phyloP scores from a whole-genome alignment of 2,329 filamentous ascomycete genomes.

The Ascocoryne sarcoides region DNA sequence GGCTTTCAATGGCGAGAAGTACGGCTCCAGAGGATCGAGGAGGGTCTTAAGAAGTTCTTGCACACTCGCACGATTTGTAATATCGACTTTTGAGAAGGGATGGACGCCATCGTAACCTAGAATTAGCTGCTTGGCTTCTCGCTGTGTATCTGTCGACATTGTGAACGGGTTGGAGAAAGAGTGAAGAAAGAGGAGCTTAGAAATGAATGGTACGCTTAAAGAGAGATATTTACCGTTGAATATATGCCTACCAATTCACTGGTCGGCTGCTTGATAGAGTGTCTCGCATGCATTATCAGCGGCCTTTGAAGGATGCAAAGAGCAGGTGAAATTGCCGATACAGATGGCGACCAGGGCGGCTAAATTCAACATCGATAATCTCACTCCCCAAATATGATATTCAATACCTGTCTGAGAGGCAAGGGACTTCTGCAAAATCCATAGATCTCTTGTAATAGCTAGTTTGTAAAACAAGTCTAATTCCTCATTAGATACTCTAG shows the following conservation, averaged over 20 bases:
- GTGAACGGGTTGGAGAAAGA: background rate
- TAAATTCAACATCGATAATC: background rate
- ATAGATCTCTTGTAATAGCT: too few species aligned
- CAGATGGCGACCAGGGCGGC: slow-evolving; percentile 1
- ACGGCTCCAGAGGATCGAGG: slow-evolving; percentile 61
- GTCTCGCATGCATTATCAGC: background rate
- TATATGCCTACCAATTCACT: background rate
- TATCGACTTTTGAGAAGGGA: slow-evolving; percentile 44
- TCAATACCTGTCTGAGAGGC: too few species aligned
- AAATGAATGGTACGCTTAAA: background rate
- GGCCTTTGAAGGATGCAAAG: background rate
- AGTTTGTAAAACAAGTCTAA: too few species aligned
- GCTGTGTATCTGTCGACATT: slow-evolving; percentile 2
- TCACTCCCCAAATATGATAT: background rate
- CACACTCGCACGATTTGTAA: slow-evolving; percentile 45
- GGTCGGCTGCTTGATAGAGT: background rate
- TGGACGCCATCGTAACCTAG: slow-evolving; percentile 46
- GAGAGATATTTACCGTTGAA: background rate
- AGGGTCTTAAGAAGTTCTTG: slow-evolving; percentile 53
- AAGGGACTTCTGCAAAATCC: too few species aligned
- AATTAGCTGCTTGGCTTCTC: slow-evolving; percentile 13
- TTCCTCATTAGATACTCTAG: too few species aligned
- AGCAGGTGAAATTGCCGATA: slow-evolving; percentile 1
- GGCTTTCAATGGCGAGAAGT: slow-evolving; percentile 59
- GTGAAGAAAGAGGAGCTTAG: slow-evolving; percentile 1